Evolutionary conservation across 495 filamentous ascomycete genomes (phyloP), one percentile per base, ranked within the genome.

Genomic region (Aspergillus mulundensis): DNA sequence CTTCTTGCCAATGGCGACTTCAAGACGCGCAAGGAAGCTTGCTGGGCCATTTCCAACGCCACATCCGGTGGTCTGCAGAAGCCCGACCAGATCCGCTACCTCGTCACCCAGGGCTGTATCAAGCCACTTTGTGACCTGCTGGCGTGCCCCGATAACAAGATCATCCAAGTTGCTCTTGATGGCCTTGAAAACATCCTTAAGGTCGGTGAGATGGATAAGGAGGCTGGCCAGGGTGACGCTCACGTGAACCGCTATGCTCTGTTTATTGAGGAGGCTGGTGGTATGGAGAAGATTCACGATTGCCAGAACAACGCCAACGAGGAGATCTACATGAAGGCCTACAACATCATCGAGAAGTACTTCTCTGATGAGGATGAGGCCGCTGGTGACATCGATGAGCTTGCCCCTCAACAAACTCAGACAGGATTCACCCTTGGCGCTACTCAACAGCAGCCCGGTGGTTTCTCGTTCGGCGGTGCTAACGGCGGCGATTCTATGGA

Each of bases 251-350:
- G 90, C 53, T 99, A 93, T 69, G 95, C 95, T 28, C 81, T 99
- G 59, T 96, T 94, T 77, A 99, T 99, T 62, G 95, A 99, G 77
- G 95, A 99, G 70, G 94, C 91, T 55, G 90, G 90, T 61, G 95
- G 95, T 61, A 99, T 99, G 95, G 92, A 97, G 79, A 97, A 97
- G 86, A 97, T 99, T 66, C 95, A 99, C 73, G 92, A 97, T 62
- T 96, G 94, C 84, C 95, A 99, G 80, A 96, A 93, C 75, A 99
- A 99, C 63, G 93, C 95, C 76, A 99, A 99, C 76, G 95, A 97
- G 76, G 95, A 99, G 77, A 99, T 99, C 63, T 99, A 99, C 81
- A 97, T 99, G 94, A 99, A 99, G 84, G 95, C 95, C 0, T 99
- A 96, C 80, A 97, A 94, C 80, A 97, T 99, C 75, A 99, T 99